Evolutionary conservation across 768 basidiomycete genomes (phyloP).

Genomic region (Goffeauzyma gilvescens): DNA sequence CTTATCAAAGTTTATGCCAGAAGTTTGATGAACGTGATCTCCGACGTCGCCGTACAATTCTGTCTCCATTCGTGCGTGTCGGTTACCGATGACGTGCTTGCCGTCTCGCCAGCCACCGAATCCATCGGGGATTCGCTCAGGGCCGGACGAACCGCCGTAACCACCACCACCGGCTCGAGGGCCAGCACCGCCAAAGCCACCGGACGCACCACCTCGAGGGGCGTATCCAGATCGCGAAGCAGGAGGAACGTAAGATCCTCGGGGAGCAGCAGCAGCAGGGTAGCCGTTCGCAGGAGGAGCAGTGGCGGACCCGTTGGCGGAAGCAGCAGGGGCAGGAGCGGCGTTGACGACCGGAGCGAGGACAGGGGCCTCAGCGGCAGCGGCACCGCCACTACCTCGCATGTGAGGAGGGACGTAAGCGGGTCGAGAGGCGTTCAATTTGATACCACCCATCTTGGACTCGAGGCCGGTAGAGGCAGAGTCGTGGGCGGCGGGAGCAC

Average conservation of each 20-base stretch:
- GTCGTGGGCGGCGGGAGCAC: no score
- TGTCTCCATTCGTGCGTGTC: conserved; percentile 78
- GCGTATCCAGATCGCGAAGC: conserved; percentile 12
- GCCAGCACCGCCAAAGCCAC: conserved; percentile 11
- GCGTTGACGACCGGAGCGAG: conserved; percentile 15
- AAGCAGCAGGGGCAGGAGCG: conserved; percentile 8
- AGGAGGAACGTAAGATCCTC: conserved; percentile 20
- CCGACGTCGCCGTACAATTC: conserved; percentile 80
- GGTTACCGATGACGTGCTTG: conserved; percentile 60
- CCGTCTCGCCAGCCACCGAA: conserved; percentile 74
- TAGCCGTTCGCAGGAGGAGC: conserved; percentile 13
- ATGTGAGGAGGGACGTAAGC: conserved; percentile 34
- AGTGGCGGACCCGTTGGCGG: conserved; percentile 6
- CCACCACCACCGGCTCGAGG: conserved; percentile 13
- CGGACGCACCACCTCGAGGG: conserved; percentile 3
- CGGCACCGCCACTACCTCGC: conserved; percentile 13
- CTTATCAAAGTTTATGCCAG: conserved; percentile 99
- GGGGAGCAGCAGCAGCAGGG: conserved; percentile 10
- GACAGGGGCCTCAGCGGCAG: conserved; percentile 8
- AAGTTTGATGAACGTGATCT: conserved; percentile 45
- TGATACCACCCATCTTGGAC: no score
- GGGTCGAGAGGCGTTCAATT: conserved; percentile 30
- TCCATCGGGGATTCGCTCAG: conserved; percentile 29
- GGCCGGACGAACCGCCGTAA: conserved; percentile 22
- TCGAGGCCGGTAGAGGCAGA: no score